Evolutionary conservation across 2,329 filamentous ascomycete genomes (phyloP).

Genomic region (Stylonectria norvegica): DNA sequence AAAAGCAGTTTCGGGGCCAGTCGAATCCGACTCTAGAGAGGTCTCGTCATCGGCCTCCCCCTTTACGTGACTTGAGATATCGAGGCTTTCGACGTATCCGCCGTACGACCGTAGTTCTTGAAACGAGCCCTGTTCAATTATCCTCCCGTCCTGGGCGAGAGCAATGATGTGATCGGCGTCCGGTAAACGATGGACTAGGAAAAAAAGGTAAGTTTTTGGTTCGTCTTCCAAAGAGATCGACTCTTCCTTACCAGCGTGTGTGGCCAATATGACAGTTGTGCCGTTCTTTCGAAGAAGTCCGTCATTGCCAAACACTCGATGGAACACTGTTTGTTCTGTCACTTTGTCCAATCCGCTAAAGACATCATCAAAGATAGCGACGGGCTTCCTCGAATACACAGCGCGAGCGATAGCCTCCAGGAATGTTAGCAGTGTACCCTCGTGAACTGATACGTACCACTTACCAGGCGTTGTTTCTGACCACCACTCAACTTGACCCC

Average conservation of each 20-base stretch:
- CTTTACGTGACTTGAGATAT: slow-evolving; percentile 25
- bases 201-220: background rate
- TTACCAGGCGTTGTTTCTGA: slow-evolving; percentile 33
- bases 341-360: slow-evolving; percentile 40
- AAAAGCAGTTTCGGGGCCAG: background rate
- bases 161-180: slow-evolving; percentile 44
- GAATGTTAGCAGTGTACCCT: background rate
- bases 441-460: slow-evolving; percentile 1
- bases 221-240: background rate
- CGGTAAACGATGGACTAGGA: slow-evolving; percentile 32
- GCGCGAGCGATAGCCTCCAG: slow-evolving; percentile 32
- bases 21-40: background rate
- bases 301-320: slow-evolving; percentile 33
- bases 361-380: slow-evolving; percentile 39
- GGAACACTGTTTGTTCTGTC: slow-evolving; percentile 41
- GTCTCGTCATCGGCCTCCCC: slow-evolving; percentile 8
- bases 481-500: slow-evolving; percentile 35
- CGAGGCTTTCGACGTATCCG: slow-evolving; percentile 37
- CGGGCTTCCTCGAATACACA: slow-evolving; percentile 29
- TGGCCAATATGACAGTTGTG: slow-evolving; percentile 32
- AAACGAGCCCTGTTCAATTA: slow-evolving; percentile 42
- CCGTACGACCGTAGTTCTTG: slow-evolving; percentile 32
- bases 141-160: slow-evolving; percentile 35
- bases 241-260: slow-evolving; percentile 29
- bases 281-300: slow-evolving; percentile 34